A percentile compares a stretch with the other conserved stretches of the same genome.
These are phyloP conservation scores for Penicillium hesseltinei DNA, from an alignment of 2,329 filamentous ascomycete genomes.

Conservation along the genomic window DNA sequence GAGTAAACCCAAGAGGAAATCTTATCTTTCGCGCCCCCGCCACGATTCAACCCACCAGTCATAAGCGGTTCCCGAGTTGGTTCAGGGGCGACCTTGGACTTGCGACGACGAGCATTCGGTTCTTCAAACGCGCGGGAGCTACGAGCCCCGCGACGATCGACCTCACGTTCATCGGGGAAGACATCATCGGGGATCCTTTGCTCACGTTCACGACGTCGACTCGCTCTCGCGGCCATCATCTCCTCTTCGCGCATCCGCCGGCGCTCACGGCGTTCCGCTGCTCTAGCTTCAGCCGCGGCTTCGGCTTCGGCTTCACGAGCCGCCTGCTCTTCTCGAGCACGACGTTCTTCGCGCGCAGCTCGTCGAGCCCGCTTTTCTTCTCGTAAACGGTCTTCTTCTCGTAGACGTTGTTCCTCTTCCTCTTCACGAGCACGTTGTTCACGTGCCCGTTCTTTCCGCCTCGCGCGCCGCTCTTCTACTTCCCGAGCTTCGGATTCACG, in stretches of 20 bases:
- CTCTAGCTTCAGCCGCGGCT: conserved; percentile 37
- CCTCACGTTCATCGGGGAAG: conserved; percentile 27
- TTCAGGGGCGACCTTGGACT: conserved; percentile 28
- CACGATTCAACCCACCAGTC: conserved; percentile 24
- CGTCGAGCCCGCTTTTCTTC: conserved; percentile 50
- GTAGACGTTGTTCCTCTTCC: conserved; percentile 33
- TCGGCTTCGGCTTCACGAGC: conserved; percentile 25
- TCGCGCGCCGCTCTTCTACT: conserved; percentile 35
- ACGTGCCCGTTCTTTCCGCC: conserved; percentile 35
- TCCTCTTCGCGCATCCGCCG: conserved; percentile 38
- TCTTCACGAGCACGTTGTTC: conserved; percentile 45
- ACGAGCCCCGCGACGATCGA: conserved; percentile 23
- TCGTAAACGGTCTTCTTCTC: conserved; percentile 21
- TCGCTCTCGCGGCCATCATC: conserved; percentile 29
- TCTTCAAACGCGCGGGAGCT: conserved; percentile 36
- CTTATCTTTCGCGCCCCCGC: conserved; percentile 40
- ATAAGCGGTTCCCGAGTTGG: conserved; percentile 31
- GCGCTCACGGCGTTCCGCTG: conserved; percentile 42
- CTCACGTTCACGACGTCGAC: conserved; percentile 35
- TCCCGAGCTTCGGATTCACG: conserved; percentile 39
- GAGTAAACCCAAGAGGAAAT: conserved; percentile 52
- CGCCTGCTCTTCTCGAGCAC: conserved; percentile 29
- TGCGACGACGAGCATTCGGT: conserved; percentile 36
- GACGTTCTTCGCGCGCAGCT: conserved; percentile 50
- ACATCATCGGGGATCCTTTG: conserved; percentile 28